These are phyloP conservation scores for Lizonia empirigonia DNA, from an alignment of 2,329 filamentous ascomycete genomes.

Conservation along the genomic window DNA sequence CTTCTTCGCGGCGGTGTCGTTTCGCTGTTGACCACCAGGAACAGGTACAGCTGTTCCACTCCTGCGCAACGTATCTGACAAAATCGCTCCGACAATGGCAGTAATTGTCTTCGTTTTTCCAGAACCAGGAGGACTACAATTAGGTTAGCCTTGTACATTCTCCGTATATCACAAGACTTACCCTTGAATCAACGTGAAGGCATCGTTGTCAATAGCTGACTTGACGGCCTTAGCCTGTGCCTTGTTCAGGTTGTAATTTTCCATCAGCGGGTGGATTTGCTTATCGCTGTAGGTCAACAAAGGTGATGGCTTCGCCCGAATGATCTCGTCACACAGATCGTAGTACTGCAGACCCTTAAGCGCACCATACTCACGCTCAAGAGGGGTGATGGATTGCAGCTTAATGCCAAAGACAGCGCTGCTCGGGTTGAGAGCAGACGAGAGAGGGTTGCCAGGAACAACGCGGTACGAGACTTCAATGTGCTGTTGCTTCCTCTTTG, in stretches of 20 bases:
- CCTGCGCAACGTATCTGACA: slow-evolving; percentile 64
- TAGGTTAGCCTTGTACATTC: slow-evolving; percentile 24
- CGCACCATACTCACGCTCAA: slow-evolving; percentile 94
- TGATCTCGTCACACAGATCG: slow-evolving; percentile 90
- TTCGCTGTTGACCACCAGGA: slow-evolving; percentile 42
- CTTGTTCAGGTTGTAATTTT: slow-evolving; percentile 81
- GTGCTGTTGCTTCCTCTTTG: slow-evolving; percentile 78
- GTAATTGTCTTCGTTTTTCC: slow-evolving; percentile 99
- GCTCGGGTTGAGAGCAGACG: slow-evolving; percentile 71
- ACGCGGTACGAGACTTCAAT: slow-evolving; percentile 88
- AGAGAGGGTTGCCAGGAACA: slow-evolving; percentile 67
- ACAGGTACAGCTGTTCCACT: slow-evolving; percentile 55
- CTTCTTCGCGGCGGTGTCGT: slow-evolving; percentile 69
- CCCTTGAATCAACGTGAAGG: slow-evolving; percentile 95
- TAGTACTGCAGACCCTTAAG: slow-evolving; percentile 92
- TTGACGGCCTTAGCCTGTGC: slow-evolving; percentile 92
- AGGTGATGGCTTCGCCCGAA: slow-evolving; percentile 86
- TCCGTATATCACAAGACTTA: slow-evolving; percentile 42
- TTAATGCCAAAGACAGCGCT: slow-evolving; percentile 75
- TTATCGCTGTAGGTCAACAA: slow-evolving; percentile 80
- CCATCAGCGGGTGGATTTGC: slow-evolving; percentile 69
- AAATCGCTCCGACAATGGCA: slow-evolving; percentile 87
- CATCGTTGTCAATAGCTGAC: slow-evolving; percentile 92
- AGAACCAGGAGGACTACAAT: slow-evolving; percentile 79
- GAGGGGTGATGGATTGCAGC: slow-evolving; percentile 89